Evolutionary conservation across 2,329 filamentous ascomycete genomes (phyloP), one percentile per base, ranked within the genome.

Genomic region (Cytospora piceicola): DNA sequence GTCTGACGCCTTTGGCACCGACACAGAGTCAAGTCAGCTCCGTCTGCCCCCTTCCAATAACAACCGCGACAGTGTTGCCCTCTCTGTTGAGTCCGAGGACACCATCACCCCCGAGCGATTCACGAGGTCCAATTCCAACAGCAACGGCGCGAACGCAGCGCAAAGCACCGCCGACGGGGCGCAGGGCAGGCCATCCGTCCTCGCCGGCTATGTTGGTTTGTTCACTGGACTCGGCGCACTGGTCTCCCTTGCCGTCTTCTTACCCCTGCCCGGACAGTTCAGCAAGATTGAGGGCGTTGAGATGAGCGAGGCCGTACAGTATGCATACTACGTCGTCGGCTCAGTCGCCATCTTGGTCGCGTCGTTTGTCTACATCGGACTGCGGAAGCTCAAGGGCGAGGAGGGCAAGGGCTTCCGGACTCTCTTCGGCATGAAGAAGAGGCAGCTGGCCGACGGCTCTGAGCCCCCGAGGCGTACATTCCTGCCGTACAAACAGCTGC

Each of bases 201-300:
- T 99, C 30, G 94, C 95, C 20, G 95, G 95, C 0, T 88, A 94
- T 59, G 95, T 99, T 6, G 95, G 95, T 5, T 82, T 97, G 66
- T 96, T 96, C 75, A 97, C 95, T 9, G 95, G 95, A 29, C 92
- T 92, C 72, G 95, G 95, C 67, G 95, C 95, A 17, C 83, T 99
- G 6, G 83, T 99, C 5, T 93, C 95, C 14, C 81, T 99, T 34
- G 78, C 82, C 0, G 73, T 95, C 39, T 98, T 99, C 74, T 83
- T 99, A 17, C 95, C 94, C 7, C 84, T 99, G 22, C 95, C 95
- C 0, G 90, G 93, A 2, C 85, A 85, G 39, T 96, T 98, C 73
- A 83, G 83, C 30, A 86, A 90, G 72, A 82, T 88, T 32, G 82
- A 88, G 51, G 92, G 90, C n/a, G 82, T 90, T 12, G 90, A 89